Base-by-base conservation (phyloP, 805 yeast genomes). In the Yamadazyma akitaensis region DNA sequence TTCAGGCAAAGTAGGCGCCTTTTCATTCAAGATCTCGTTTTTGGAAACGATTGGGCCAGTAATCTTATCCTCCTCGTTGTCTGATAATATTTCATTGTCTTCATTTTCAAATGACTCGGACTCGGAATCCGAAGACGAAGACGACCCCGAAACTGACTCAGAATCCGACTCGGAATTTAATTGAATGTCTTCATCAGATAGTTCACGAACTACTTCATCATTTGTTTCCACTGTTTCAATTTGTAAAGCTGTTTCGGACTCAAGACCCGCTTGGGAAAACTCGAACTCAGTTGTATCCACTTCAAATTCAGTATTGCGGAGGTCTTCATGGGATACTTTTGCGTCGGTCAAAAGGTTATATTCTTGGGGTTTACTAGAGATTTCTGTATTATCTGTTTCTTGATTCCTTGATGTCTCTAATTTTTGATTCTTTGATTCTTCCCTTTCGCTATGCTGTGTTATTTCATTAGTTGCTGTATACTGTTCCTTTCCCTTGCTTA, bases 1-100 rank as follows among this genome's bases (percentile, higher is more conserved):
- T 11, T 73, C 79, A 0, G 96, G 96, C 2, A 92, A 63, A 18
- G 67, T 67, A 0, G 85, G 84, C 0, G 89, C 85, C 0, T 67
- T 70, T 55, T 84, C 96, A 44, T 88, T 89, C 0, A 66, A 53
- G 2, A 83, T 64, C 58, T 92, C 98, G 60, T 92, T 85, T 49
- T 82, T 84, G 1, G 97, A 89, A 26, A 71, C 63, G 18, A 92
- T 86, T 0, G 96, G 96, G 0, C 81, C 89, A 1, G 64, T 66
- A 3, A 67, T 62, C 1, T 60, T 53, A 10, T 68, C 76, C 8
- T 74, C 80, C 12, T 74, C 79, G 14, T 60, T 60, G 58, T 89
- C 83, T 47, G 80, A 55, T 7, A 64, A 67, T 1, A 67, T 73
- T 11, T 68, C 77, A 13, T 68, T 76, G 5, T 67, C 75, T 14